Evolutionary conservation across 2,329 filamentous ascomycete genomes (phyloP).

Genomic region (Cladosporium phlei): DNA sequence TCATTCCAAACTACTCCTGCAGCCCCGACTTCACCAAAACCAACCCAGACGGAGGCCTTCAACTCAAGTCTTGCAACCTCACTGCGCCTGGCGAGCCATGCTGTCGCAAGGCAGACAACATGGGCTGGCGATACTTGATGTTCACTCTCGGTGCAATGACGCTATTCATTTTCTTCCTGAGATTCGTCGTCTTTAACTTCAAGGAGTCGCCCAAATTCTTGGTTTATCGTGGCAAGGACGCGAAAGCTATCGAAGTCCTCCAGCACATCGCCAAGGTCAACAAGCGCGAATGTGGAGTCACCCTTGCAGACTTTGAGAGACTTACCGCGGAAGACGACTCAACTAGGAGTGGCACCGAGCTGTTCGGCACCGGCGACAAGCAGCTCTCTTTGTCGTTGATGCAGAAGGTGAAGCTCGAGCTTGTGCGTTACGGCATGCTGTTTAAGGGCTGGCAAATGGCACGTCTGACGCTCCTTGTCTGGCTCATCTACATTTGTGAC

Average conservation of each 20-base stretch:
- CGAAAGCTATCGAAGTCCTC: conserved; percentile 45
- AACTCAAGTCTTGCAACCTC: conserved; percentile 42
- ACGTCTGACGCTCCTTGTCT: conserved; percentile 45
- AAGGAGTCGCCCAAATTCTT: conserved; percentile 59
- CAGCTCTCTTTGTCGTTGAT: conserved; percentile 25
- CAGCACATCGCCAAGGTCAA: conserved; percentile 43
- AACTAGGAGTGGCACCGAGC: conserved; percentile 22
- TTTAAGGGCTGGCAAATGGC: conserved; percentile 41
- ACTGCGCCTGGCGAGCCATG: conserved; percentile 30
- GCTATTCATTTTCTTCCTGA: conserved; percentile 45
- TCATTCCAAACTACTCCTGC: conserved; percentile 50
- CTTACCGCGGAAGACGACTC: conserved; percentile 32
- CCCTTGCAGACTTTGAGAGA: conserved; percentile 34
- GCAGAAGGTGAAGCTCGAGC: conserved; percentile 37
- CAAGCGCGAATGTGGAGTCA: conserved; percentile 31
- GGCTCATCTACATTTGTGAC: conserved; percentile 50
- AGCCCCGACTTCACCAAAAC: conserved; percentile 42
- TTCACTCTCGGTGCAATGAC: conserved; percentile 40
- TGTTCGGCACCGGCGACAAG: conserved; percentile 31
- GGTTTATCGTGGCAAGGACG: conserved; percentile 50
- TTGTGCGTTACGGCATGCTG: conserved; percentile 41
- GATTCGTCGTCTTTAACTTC: conserved; percentile 52
- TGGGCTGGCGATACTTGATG: conserved; percentile 44
- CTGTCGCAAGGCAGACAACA: conserved; percentile 36
- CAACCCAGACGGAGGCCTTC: conserved; percentile 31